Base-by-base conservation (phyloP, 2,329 filamentous ascomycete species). In the Fusarium lyarnte region DNA sequence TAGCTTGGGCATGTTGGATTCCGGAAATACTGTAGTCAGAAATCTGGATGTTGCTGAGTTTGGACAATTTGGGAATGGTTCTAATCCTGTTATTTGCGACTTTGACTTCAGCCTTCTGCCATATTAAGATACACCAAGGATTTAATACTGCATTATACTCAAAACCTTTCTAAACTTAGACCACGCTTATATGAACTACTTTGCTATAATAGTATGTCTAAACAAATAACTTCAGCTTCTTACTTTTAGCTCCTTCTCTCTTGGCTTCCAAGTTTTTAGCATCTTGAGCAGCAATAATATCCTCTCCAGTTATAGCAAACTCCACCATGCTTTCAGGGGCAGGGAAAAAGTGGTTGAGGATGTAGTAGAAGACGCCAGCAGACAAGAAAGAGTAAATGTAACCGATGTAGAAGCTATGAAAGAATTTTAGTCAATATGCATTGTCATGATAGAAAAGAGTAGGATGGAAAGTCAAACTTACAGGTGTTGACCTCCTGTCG, bases 321-420 rank as follows among this genome's bases (percentile, higher is more conserved):
- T 59, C 57, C 14, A 59, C 45, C 45, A 59, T 59, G 14, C n/a
- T 59, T 27, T 59, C 57, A 42, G 36, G 13, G 23, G 57, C 57
- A 14, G 57, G 57, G 46, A 42, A 59, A 53, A 59, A 59, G 57
- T 59, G 46, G n/a, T 53, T 59, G 2, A 59, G 36, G 13, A 59
- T 12, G 35, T 59, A 59, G 19, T 59, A 59, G 23, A 59, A 53
- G 29, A 59, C 23, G 10, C 57, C 57, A 9, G 9, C 45, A 5
- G 57, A 33, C 11, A 59, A 4, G 13, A 59, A 59, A 35, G 57
- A 59, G 36, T 59, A 59, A 13, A 53, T 8, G 2, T 59, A 59
- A 14, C 57, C 57, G 3, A 59, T 53, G 3, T 35, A 59, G 45
- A 59, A 59, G 27, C 57, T 59, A 53, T 12, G 1, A 4, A n/a